Evolutionary conservation across 352 stramenopile species (phyloP).

Genomic region (Thraustotheca clavata): DNA sequence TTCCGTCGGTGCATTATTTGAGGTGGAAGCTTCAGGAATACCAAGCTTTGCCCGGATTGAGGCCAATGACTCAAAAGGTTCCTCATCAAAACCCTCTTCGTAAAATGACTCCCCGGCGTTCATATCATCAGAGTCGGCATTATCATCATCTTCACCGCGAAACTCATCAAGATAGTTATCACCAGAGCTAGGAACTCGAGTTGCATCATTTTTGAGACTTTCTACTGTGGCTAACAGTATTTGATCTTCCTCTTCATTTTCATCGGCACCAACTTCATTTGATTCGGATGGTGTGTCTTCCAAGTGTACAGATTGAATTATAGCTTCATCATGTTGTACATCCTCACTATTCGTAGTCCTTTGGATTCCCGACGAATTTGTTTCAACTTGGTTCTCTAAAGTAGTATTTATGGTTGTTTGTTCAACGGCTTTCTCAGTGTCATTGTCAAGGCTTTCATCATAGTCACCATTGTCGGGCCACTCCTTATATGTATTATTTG

Average conservation of each 20-base stretch:
- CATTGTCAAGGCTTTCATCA: too few relatives aligned
- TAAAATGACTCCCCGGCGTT: not conserved
- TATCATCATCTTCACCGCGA: not conserved
- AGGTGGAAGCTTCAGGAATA: too few relatives aligned
- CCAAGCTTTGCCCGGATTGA: too few relatives aligned
- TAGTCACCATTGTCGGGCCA: too few relatives aligned
- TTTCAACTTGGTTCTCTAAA: too few relatives aligned
- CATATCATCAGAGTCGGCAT: not conserved
- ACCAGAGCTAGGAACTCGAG: not conserved
- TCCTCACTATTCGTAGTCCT: too few relatives aligned
- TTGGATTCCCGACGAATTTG: too few relatives aligned
- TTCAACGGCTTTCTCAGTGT: too few relatives aligned
- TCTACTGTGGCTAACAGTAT: not conserved
- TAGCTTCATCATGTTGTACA: too few relatives aligned
- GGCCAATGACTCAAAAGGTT: not conserved
- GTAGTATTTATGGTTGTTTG: too few relatives aligned
- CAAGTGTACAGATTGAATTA: not conserved
- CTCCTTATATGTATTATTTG: too few relatives aligned
- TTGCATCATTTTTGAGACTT: not conserved
- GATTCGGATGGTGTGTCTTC: not conserved
- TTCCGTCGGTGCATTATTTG: too few relatives aligned
- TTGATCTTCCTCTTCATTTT: not conserved
- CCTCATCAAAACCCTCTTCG: slow-evolving; percentile 5
- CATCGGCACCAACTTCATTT: not conserved
- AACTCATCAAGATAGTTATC: not conserved